phyloP scores from a whole-genome alignment of 202 grass and related monocot species.

The Tripidium arundinaceum region DNA sequence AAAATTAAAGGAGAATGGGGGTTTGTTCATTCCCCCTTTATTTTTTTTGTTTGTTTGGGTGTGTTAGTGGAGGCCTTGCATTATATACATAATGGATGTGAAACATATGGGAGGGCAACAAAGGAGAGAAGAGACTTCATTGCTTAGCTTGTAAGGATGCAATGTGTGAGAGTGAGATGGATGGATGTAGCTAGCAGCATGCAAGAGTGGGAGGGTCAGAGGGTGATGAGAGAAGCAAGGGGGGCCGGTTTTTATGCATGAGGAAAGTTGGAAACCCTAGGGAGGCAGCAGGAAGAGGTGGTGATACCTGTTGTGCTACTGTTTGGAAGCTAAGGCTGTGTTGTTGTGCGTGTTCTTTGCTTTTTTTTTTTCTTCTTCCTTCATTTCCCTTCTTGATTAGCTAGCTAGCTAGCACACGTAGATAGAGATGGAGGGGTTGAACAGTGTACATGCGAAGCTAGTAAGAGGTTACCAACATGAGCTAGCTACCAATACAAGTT shows the following conservation, averaged over 20 bases:
- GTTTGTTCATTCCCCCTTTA: not conserved
- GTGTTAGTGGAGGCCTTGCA: constrained; percentile 43
- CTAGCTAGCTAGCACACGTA: not conserved
- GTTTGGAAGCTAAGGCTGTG: too few species aligned
- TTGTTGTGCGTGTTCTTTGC: too few species aligned
- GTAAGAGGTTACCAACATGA: constrained; percentile 28
- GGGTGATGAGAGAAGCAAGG: not conserved
- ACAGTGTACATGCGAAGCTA: constrained; percentile 2
- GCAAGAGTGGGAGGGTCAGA: not conserved
- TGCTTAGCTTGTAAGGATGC: constrained; percentile 36
- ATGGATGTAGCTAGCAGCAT: not conserved
- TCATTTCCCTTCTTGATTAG: constrained; percentile 3
- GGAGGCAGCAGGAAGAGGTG: constrained; percentile 6
- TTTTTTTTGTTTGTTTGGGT: constrained; percentile 13
- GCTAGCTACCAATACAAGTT: constrained; percentile 9
- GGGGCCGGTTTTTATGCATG: constrained; percentile 30
- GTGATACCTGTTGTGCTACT: not conserved
- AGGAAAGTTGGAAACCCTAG: constrained; percentile 39
- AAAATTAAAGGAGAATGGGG: constrained; percentile 32
- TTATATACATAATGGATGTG: constrained; percentile 56
- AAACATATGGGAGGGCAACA: constrained; percentile 31
- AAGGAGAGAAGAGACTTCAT: not conserved
- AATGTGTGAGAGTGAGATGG: constrained; percentile 2
- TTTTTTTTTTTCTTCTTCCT: too few species aligned
- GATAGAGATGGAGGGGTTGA: not conserved